These are phyloP conservation scores for Penicillium roqueforti DNA, from an alignment of 495 filamentous ascomycete species.

Conservation along the genomic window DNA sequence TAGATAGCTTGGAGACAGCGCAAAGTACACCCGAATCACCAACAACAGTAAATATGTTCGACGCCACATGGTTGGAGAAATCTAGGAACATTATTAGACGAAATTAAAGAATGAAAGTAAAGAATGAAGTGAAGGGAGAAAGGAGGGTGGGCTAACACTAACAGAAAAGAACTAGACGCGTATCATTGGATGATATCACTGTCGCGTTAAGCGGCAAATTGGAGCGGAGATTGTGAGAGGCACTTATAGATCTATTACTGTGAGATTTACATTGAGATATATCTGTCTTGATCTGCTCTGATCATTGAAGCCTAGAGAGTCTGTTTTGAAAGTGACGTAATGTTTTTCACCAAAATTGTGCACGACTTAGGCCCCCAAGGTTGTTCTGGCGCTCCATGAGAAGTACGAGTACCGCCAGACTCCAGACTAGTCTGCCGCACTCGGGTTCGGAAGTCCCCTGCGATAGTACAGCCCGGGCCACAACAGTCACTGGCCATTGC, in stretches of 20 bases:
- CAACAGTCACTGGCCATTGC: too few relatives aligned
- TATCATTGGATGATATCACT: constrained; percentile 24
- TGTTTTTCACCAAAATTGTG: too few relatives aligned
- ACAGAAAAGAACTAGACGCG: constrained; percentile 14
- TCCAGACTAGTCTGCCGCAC: too few relatives aligned
- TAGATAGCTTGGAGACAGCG: constrained; percentile 89
- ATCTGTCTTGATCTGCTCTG: too few relatives aligned
- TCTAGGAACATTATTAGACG: constrained; percentile 21
- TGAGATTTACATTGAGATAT: too few relatives aligned
- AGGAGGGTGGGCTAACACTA: constrained; percentile 6
- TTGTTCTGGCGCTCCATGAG: too few relatives aligned
- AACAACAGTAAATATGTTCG: constrained; percentile 81
- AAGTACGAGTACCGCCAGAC: too few relatives aligned
- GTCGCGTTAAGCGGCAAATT: constrained; percentile 1
- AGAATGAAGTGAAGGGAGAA: background rate
- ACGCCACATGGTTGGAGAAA: constrained; percentile 69
- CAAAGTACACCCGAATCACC: constrained; percentile 87
- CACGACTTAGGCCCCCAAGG: too few relatives aligned
- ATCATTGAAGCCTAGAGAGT: too few relatives aligned
- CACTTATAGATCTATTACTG: background rate
- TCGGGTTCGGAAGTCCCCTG: too few relatives aligned
- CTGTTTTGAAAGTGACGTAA: too few relatives aligned
- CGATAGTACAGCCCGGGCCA: too few relatives aligned
- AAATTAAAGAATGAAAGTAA: constrained; percentile 7
- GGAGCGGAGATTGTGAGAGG: background rate